These are phyloP conservation scores for Mrakia gelida DNA, from an alignment of 768 basidiomycete genomes.

Conservation along the genomic window DNA sequence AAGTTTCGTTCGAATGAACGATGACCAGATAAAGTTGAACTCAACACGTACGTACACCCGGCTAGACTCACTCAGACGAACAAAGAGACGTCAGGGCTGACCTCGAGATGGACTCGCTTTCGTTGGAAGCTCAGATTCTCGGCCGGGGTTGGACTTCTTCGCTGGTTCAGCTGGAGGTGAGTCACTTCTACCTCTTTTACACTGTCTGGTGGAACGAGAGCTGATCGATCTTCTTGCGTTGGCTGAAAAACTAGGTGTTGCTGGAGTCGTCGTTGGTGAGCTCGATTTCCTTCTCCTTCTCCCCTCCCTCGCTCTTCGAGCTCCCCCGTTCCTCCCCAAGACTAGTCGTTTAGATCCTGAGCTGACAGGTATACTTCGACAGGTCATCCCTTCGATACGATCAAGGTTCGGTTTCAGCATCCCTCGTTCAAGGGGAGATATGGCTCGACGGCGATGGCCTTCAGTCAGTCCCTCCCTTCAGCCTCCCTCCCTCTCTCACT, in stretches of 20 bases:
- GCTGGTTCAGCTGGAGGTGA: conserved; percentile 68
- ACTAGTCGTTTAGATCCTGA: background rate
- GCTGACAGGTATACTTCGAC: background rate
- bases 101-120: background rate
- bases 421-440: conserved; percentile 41
- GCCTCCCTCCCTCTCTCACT: background rate
- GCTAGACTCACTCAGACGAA: background rate
- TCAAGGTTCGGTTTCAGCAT: conserved; percentile 45
- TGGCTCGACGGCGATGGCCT: conserved; percentile 39
- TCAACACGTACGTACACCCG: background rate
- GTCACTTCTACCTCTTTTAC: background rate
- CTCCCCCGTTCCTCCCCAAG: background rate
- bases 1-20: background rate
- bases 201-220: too few relatives aligned
- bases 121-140: conserved; percentile 14
- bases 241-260: conserved; percentile 51
- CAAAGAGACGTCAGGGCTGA: background rate
- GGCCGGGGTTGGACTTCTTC: conserved; percentile 66
- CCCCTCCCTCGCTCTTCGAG: background rate
- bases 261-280: conserved; percentile 57
- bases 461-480: conserved; percentile 36
- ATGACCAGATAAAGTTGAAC: background rate
- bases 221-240: too few relatives aligned
- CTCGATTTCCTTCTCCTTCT: background rate
- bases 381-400: conserved; percentile 70